Evolutionary conservation across 208 protist genomes (phyloP).

Genomic region (Giardia muris): DNA sequence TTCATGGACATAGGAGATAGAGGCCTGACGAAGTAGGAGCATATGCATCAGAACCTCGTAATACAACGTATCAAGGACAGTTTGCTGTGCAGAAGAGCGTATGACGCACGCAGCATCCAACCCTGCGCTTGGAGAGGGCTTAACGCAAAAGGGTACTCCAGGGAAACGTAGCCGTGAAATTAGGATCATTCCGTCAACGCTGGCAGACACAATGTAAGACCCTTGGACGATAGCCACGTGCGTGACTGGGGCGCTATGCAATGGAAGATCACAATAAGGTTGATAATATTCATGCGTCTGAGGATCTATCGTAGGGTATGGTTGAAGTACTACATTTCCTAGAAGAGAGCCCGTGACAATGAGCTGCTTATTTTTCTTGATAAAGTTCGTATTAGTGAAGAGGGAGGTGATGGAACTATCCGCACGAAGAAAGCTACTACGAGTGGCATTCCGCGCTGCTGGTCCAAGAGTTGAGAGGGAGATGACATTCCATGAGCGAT

Average conservation of each 20-base stretch:
- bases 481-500: background rate
- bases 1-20: background rate
- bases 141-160: background rate
- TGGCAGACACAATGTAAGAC: background rate
- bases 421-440: background rate
- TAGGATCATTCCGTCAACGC: background rate
- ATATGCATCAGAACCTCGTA: background rate
- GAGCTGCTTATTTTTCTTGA: background rate
- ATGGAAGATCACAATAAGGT: background rate
- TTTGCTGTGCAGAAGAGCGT: background rate
- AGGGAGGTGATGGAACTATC: background rate
- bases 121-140: background rate
- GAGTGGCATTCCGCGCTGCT: background rate
- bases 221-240: background rate
- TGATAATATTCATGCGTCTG: background rate
- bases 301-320: background rate
- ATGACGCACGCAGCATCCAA: background rate
- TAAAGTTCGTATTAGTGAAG: background rate
- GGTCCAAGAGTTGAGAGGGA: background rate
- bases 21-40: background rate
- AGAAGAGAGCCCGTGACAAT: background rate
- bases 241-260: background rate
- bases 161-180: background rate
- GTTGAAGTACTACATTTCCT: background rate
- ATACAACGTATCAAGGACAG: background rate